A percentile compares a stretch with the other conserved stretches of the same genome.
These are phyloP conservation scores for Albizia julibrissin DNA, from an alignment of 306 rosid genomes.

Conservation along the genomic window DNA sequence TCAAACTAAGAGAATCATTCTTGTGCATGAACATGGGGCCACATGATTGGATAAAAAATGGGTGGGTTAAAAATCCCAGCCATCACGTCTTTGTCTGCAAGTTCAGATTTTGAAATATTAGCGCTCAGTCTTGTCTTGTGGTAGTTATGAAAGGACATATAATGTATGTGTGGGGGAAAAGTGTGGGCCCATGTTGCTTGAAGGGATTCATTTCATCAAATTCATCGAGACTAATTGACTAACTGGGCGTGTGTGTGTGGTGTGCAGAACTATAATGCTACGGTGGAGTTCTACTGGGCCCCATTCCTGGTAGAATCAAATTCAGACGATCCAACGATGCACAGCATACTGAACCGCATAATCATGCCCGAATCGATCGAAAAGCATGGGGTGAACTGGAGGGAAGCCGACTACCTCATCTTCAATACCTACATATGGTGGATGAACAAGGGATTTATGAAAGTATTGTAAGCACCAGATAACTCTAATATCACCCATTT, in stretches of 20 bases:
- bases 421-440: conserved; percentile 99
- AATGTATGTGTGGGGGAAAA: background rate
- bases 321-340: conserved; percentile 90
- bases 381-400: conserved; percentile 84
- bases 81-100: conserved; percentile 18
- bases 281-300: conserved; percentile 94
- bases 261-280: conserved; percentile 78
- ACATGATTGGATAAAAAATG: conserved; percentile 10
- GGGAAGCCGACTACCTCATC: conserved; percentile 71
- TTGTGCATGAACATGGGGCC: conserved; percentile 3
- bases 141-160: background rate
- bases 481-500: background rate
- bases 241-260: conserved; percentile 4
- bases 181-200: background rate
- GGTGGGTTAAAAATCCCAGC: background rate
- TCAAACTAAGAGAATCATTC: background rate
- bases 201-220: background rate
- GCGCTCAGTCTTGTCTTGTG: background rate
- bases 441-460: conserved; percentile 86
- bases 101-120: conserved; percentile 12
- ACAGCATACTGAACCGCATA: conserved; percentile 79
- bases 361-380: conserved; percentile 89
- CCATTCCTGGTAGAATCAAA: conserved; percentile 95
- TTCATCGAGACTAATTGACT: background rate
- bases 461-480: conserved; percentile 70